Conservation (phyloP, 139 green algal genomes). For the Edaphochlamys debaryana region DNA sequence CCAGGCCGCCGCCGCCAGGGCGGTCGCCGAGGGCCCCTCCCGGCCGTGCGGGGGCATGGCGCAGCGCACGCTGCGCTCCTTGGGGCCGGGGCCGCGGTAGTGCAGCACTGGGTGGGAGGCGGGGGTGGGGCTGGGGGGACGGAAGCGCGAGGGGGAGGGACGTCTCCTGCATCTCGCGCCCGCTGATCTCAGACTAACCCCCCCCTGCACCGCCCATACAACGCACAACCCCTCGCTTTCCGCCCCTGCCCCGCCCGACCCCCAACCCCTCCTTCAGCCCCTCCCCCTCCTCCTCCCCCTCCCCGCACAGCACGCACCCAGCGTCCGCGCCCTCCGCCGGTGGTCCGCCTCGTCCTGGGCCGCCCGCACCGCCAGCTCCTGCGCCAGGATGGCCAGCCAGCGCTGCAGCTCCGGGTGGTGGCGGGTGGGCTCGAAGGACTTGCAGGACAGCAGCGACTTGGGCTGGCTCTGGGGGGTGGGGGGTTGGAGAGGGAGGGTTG, state of each 20-base stretch:
- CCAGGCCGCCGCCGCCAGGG: constrained; percentile 49
- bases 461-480: neutral
- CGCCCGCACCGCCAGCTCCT: constrained; percentile 78
- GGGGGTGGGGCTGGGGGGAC: too few relatives aligned
- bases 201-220: too few relatives aligned
- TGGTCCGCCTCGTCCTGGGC: constrained; percentile 63
- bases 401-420: constrained; percentile 49
- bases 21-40: constrained; percentile 28
- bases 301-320: constrained; percentile 46
- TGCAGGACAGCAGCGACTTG: constrained; percentile 69
- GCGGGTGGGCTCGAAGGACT: constrained; percentile 79
- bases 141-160: too few relatives aligned
- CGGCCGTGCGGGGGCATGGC: constrained; percentile 60
- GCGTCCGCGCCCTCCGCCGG: constrained; percentile 58
- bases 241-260: too few relatives aligned
- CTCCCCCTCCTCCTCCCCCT: neutral
- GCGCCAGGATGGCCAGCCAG: constrained; percentile 78
- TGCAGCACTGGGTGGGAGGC: constrained; percentile 31
- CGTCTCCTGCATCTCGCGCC: too few relatives aligned
- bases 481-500: too few relatives aligned
- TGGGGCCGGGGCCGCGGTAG: constrained; percentile 3
- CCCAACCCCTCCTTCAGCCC: too few relatives aligned
- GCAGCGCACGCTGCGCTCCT: constrained; percentile 62
- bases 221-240: too few relatives aligned
- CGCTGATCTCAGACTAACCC: too few relatives aligned